Base-by-base conservation (phyloP, 192 early-diverging fungal genomes). In the Dissophora ornata region DNA sequence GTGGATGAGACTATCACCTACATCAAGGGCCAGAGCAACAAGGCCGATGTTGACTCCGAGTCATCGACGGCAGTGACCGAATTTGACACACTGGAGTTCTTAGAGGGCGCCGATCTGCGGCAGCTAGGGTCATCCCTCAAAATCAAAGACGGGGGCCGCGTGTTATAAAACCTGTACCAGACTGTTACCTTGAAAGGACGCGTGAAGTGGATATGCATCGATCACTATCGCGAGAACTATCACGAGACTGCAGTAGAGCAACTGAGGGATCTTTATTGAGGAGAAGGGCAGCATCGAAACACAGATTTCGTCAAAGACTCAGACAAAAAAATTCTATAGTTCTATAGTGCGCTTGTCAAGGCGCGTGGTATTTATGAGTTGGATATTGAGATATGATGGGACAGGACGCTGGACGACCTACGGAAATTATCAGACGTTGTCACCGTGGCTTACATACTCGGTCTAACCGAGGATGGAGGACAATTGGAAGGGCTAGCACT, bases 151-250 rank as follows among this genome's bases (percentile, higher is more conserved):
- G 54, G 21, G 36, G 34, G 34, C 9, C 28, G 19, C 29, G 18
- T 24, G 10, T 24, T 56, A 16, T 32, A 19, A 1, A 56, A 56
- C 36, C 33, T 56, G 54, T 40, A 40, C 33, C 30, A n/a, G 21
- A 56, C 19, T 22, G 54, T 56, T n/a, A 56, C 54, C 2, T 6
- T n/a, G 13, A n/a, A 22, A 34, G 54, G 54, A 40, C 36, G 40
- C 24, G 34, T 40, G 34, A 56, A 40, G 24, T 56, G 54, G 54
- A 34, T 56, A 13, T 56, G 54, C 54, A 56, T 56, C 34, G 54
- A 56, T 22, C 54, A 56, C 36, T 56, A 56, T 34, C 54, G 54
- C 19, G 13, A 19, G 33, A 56, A 56, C 34, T 56, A 56, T 15
- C 54, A 19, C 8, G 38, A 56, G 18, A 12, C 44, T 9, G 44